These are phyloP conservation scores for Sclerotinia trifoliorum DNA, from an alignment of 2,329 filamentous ascomycete genomes.

Conservation along the genomic window DNA sequence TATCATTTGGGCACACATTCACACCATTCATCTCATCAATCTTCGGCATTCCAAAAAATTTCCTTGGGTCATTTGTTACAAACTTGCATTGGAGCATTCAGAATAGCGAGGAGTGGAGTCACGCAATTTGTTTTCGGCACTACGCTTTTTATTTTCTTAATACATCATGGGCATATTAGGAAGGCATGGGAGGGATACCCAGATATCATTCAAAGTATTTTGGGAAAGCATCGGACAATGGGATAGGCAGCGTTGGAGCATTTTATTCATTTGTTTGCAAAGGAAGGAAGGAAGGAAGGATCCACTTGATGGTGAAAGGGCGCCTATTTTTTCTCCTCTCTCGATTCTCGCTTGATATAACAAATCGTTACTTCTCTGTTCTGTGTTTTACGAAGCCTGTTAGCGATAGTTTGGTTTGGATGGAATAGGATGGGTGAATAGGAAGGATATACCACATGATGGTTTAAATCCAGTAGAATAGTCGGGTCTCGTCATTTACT, in stretches of 20 bases:
- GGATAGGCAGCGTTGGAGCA: slow-evolving; percentile 22
- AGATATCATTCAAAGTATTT: slow-evolving; percentile 7
- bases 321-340: slow-evolving; percentile 4
- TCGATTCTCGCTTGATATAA: slow-evolving; percentile 17
- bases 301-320: slow-evolving; percentile 21
- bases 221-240: slow-evolving; percentile 15
- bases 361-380: slow-evolving; percentile 6
- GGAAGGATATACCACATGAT: background rate
- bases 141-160: slow-evolving; percentile 24
- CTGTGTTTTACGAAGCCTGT: slow-evolving; percentile 9
- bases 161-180: slow-evolving; percentile 27
- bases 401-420: slow-evolving; percentile 8
- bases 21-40: slow-evolving; percentile 14
- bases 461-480: slow-evolving; percentile 9
- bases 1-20: slow-evolving; percentile 24
- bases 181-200: slow-evolving; percentile 13
- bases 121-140: slow-evolving; percentile 1
- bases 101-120: slow-evolving; percentile 17
- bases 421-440: slow-evolving; percentile 10
- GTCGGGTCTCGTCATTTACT: slow-evolving; percentile 10
- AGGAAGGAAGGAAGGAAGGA: background rate
- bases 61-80: slow-evolving; percentile 15
- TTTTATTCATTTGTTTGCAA: slow-evolving; percentile 21
- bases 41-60: slow-evolving; percentile 21
- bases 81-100: slow-evolving; percentile 22